phyloP scores from a whole-genome alignment of 305 asterid species.

The Rubia tinctorum region DNA sequence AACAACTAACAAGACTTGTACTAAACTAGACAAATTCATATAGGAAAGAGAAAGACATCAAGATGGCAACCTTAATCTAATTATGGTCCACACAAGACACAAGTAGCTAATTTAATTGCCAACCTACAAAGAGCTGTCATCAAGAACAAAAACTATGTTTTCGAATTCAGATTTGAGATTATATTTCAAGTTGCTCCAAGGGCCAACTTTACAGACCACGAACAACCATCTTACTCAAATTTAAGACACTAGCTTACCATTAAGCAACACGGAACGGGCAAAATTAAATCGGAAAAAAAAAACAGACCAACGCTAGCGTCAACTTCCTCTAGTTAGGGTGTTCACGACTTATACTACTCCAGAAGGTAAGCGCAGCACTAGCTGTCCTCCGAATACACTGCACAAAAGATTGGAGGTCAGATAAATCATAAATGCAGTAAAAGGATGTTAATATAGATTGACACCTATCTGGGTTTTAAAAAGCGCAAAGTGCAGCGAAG shows the following conservation, averaged over 20 bases:
- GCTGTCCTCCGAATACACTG: conserved; percentile 54
- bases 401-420: conserved; percentile 1
- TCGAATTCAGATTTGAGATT: conserved; percentile 4
- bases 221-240: conserved; percentile 6
- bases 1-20: neutral
- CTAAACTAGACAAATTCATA: neutral
- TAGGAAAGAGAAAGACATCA: neutral
- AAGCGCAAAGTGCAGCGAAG: too few species aligned
- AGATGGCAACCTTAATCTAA: neutral
- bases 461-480: neutral
- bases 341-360: conserved; percentile 37
- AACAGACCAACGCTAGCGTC: conserved; percentile 1
- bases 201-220: conserved; percentile 18
- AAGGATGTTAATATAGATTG: neutral
- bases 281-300: conserved; percentile 5
- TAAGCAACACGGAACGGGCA: conserved; percentile 3
- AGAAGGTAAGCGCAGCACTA: conserved; percentile 45
- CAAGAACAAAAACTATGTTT: neutral
- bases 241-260: conserved; percentile 8
- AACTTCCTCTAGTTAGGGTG: neutral
- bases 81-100: neutral
- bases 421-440: neutral
- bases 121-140: neutral
- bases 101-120: neutral
- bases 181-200: conserved; percentile 6